phyloP scores from a whole-genome alignment of 164 flowering plant genomes.

The Vitis rotundifolia region DNA sequence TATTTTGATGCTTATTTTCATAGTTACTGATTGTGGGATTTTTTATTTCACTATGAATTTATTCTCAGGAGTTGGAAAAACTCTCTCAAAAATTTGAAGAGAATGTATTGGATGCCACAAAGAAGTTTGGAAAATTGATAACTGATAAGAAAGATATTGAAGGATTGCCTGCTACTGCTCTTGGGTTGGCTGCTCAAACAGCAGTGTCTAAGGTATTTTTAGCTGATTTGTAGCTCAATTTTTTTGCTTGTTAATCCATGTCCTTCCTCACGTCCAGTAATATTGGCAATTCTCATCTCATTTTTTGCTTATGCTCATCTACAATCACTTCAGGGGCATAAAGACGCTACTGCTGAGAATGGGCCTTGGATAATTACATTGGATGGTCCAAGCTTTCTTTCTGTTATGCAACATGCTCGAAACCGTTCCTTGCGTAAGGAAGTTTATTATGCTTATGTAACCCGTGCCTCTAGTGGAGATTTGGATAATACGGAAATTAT shows the following conservation, averaged over 20 bases:
- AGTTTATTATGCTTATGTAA: conserved; percentile 79
- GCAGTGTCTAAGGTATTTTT: conserved; percentile 81
- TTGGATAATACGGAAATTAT: conserved; percentile 82
- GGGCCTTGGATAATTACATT: conserved; percentile 97
- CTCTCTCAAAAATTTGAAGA: conserved; percentile 80
- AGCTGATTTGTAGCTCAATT: not conserved
- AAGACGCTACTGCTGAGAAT: conserved; percentile 89
- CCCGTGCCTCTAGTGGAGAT: conserved; percentile 89
- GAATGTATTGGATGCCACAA: conserved; percentile 94
- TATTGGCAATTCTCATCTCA: not conserved
- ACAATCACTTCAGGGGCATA: conserved; percentile 63
- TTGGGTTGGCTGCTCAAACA: conserved; percentile 87
- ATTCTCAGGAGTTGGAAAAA: conserved; percentile 77
- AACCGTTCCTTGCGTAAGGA: conserved; percentile 88
- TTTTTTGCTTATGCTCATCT: not conserved
- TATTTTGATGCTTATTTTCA: no score
- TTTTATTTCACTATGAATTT: not conserved
- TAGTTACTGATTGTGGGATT: not conserved
- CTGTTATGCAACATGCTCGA: conserved; percentile 90
- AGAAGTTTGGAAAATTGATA: conserved; percentile 84
- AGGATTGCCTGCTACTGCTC: conserved; percentile 89
- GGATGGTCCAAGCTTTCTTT: conserved; percentile 87
- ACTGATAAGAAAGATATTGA: conserved; percentile 86
- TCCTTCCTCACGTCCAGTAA: not conserved
- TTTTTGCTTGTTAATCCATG: not conserved